Conservation (phyloP, 2,329 filamentous ascomycete species). For the Pestalotiopsis sp. region DNA sequence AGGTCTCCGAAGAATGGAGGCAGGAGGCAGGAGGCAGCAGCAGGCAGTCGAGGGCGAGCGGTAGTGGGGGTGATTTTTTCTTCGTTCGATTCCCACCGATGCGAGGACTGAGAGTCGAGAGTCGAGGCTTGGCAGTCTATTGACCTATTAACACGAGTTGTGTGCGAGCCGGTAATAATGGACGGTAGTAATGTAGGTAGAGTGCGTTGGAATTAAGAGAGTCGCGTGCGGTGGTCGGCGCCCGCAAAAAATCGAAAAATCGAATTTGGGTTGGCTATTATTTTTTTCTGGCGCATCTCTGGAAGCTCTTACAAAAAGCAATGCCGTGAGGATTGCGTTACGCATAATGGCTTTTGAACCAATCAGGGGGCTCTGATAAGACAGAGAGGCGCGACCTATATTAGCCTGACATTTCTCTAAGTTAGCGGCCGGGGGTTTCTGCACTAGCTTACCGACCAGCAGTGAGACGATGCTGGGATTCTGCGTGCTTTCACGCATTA, state of each 20-base stretch:
- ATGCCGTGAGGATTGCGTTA: slow-evolving; percentile 12
- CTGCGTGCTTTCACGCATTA: not conserved
- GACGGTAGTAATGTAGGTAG: not conserved
- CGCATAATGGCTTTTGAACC: not conserved
- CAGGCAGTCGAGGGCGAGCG: not conserved
- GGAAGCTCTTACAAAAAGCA: slow-evolving; percentile 13
- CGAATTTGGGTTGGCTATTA: not conserved
- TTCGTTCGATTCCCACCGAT: not conserved
- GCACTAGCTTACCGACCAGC: not conserved
- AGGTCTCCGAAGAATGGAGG: not conserved
- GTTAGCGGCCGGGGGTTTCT: slow-evolving; percentile 5
- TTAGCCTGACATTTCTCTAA: not conserved
- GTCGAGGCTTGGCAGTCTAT: not conserved
- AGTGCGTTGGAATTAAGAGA: not conserved
- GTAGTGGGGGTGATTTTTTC: not conserved
- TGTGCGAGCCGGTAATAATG: not conserved
- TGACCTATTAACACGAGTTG: not conserved
- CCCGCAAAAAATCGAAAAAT: not conserved
- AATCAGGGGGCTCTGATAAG: slow-evolving; percentile 11
- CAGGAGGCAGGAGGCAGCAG: not conserved
- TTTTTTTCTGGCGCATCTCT: not conserved
- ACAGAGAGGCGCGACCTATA: not conserved
- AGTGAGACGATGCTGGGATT: not conserved
- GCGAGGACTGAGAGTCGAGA: not conserved
- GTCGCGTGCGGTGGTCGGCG: not conserved